phyloP scores from a whole-genome alignment of 2,329 filamentous ascomycete genomes.

The Aspergillus versicolor region DNA sequence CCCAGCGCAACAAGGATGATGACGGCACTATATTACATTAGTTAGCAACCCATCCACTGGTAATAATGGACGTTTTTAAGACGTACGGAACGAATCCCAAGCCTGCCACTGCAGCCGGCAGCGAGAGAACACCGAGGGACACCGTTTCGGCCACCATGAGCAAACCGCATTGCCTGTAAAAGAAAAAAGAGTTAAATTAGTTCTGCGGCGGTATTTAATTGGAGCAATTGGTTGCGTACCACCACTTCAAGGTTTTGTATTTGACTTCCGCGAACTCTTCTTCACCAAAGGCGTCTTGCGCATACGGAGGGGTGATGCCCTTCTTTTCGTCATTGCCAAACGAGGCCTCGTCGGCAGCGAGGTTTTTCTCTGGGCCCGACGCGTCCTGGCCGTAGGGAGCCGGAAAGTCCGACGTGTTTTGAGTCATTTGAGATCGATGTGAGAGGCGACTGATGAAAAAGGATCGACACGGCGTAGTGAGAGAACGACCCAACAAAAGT shows the following conservation, averaged over 20 bases:
- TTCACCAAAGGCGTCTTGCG: constrained; percentile 41
- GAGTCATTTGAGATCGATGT: constrained; percentile 2
- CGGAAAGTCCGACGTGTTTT: constrained; percentile 14
- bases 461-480: neutral
- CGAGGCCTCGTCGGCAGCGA: constrained; percentile 10
- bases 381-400: constrained; percentile 13
- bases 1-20: constrained; percentile 56
- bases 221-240: constrained; percentile 21
- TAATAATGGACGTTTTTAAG: neutral
- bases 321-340: constrained; percentile 23
- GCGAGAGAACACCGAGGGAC: constrained; percentile 56
- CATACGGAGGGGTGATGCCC: constrained; percentile 17
- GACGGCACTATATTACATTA: constrained; percentile 40
- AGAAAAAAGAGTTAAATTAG: constrained; percentile 22
- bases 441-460: constrained; percentile 10
- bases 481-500: neutral
- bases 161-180: constrained; percentile 45
- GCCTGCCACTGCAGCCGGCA: constrained; percentile 53
- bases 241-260: constrained; percentile 53
- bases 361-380: constrained; percentile 10
- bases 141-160: constrained; percentile 62
- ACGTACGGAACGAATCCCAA: constrained; percentile 54
- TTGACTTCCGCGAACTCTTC: constrained; percentile 46
- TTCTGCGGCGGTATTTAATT: neutral
- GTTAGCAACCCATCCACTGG: neutral